Percentiles rank a stretch among this genome's conserved stretches.
These are phyloP conservation scores for Trichoderma pleuroti DNA, from an alignment of 2,329 filamentous ascomycete genomes.

Conservation along the genomic window DNA sequence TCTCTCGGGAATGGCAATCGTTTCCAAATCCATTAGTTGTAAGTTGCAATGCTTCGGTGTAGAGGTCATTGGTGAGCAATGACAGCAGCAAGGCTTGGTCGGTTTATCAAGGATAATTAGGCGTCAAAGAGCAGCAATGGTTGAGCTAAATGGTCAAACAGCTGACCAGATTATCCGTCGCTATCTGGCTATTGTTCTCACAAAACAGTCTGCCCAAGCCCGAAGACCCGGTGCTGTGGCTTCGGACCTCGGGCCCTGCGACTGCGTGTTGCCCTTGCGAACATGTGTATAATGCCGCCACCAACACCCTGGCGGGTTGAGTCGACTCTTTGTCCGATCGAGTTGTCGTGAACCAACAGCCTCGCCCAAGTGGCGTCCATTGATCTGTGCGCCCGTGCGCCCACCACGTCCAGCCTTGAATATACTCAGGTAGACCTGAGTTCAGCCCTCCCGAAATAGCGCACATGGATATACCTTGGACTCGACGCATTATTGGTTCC, in stretches of 20 bases:
- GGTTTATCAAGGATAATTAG: neutral
- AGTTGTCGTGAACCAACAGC: constrained; percentile 6
- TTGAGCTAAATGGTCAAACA: neutral
- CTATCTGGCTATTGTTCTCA: constrained; percentile 2
- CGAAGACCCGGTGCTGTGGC: neutral
- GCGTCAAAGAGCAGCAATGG: neutral
- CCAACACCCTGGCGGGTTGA: neutral
- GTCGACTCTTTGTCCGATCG: neutral
- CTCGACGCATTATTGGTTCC: neutral
- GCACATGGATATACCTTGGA: neutral
- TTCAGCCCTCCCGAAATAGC: neutral
- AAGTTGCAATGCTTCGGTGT: neutral
- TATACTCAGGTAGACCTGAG: neutral
- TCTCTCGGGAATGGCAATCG: neutral
- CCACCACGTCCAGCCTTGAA: constrained; percentile 6
- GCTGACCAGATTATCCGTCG: neutral
- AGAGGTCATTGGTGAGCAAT: neutral
- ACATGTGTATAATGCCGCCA: neutral
- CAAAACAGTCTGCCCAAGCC: neutral
- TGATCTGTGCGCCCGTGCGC: constrained; percentile 24
- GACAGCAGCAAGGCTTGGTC: neutral
- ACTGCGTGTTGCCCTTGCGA: neutral
- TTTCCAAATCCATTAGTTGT: neutral
- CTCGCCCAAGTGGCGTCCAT: constrained; percentile 2
- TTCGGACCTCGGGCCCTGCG: neutral